Conservation (phyloP, 2,329 filamentous ascomycete species). For the Phialophora verrucosa region DNA sequence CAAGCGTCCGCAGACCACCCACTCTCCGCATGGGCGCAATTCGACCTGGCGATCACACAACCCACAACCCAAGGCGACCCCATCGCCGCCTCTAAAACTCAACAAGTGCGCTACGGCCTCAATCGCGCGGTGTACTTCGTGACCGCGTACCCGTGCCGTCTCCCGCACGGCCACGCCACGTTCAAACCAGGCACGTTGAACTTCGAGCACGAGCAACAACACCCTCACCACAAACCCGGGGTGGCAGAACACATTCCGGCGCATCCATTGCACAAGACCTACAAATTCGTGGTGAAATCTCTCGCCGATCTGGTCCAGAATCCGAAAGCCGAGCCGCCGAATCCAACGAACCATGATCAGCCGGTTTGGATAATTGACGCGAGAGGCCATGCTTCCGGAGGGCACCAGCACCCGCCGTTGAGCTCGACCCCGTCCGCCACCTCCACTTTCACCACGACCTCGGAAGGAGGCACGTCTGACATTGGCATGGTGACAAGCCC, state of each 20-base stretch:
- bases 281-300: slow-evolving; percentile 33
- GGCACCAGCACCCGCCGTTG: background rate
- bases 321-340: slow-evolving; percentile 25
- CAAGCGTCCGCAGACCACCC: slow-evolving; percentile 27
- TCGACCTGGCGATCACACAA: slow-evolving; percentile 26
- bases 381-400: slow-evolving; percentile 5
- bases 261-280: slow-evolving; percentile 38
- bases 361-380: slow-evolving; percentile 37
- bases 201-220: slow-evolving; percentile 23
- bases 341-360: slow-evolving; percentile 14
- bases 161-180: slow-evolving; percentile 47
- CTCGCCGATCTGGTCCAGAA: slow-evolving; percentile 30
- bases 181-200: slow-evolving; percentile 23
- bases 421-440: background rate
- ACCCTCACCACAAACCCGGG: slow-evolving; percentile 26
- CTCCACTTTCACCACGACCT: background rate
- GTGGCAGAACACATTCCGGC: slow-evolving; percentile 35
- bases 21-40: slow-evolving; percentile 36
- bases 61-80: slow-evolving; percentile 41
- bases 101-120: slow-evolving; percentile 48
- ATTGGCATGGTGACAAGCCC: background rate
- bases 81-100: slow-evolving; percentile 33
- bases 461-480: slow-evolving; percentile 14
- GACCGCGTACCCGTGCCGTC: slow-evolving; percentile 59
- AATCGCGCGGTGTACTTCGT: slow-evolving; percentile 61